phyloP scores from a whole-genome alignment of 148 eudicot species.

The Fagopyrum tataricum region DNA sequence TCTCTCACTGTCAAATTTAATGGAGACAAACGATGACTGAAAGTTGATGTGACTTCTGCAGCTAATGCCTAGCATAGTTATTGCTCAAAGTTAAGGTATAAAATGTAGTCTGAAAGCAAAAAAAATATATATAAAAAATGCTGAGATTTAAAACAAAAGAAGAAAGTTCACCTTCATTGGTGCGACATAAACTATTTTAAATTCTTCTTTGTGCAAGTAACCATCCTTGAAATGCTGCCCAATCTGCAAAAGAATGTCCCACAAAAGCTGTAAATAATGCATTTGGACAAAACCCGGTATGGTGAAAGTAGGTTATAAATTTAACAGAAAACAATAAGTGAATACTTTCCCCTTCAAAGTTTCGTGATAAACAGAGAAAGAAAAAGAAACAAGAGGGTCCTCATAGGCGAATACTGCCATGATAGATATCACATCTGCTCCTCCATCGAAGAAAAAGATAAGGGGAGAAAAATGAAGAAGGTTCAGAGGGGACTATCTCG shows the following conservation, averaged over 20 bases:
- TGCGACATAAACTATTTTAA: conserved; percentile 98
- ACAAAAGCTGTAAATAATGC: background rate
- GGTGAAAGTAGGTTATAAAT: background rate
- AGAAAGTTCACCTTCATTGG: conserved; percentile 64
- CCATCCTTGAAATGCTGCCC: conserved; percentile 93
- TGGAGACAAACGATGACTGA: conserved; percentile 82
- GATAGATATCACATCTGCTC: background rate
- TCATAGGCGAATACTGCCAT: background rate
- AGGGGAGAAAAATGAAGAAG: background rate
- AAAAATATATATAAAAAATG: background rate
- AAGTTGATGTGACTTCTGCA: conserved; percentile 89
- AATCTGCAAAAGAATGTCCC: conserved; percentile 40
- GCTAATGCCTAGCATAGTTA: conserved; percentile 68
- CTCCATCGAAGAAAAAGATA: background rate
- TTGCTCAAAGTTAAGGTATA: conserved; percentile 5
- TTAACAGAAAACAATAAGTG: background rate
- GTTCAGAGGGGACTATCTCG: background rate
- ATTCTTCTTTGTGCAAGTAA: conserved; percentile 92
- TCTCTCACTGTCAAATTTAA: conserved; percentile 83
- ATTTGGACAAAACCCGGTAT: background rate
- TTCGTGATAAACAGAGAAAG: background rate
- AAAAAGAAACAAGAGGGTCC: background rate
- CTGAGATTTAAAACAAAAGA: background rate
- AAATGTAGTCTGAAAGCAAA: background rate
- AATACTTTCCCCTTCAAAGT: background rate